These are phyloP conservation scores for Cenococcum geophilum DNA, from an alignment of 495 filamentous ascomycete species.

Conservation along the genomic window DNA sequence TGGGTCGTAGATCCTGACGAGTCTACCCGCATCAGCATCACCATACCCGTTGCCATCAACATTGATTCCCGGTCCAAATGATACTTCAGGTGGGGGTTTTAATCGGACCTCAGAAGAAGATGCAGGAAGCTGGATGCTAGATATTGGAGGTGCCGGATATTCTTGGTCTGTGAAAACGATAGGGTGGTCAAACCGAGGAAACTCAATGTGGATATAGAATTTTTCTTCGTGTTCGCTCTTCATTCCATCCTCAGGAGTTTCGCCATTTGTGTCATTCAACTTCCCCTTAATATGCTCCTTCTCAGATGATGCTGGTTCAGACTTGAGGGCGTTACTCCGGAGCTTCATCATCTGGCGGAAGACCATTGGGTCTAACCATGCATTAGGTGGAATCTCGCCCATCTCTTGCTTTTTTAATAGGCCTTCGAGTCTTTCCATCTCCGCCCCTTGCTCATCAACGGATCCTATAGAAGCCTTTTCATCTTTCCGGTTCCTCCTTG, in stretches of 20 bases:
- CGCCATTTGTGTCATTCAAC: slow-evolving; percentile 18
- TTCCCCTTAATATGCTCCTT: slow-evolving; percentile 7
- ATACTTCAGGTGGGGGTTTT: slow-evolving; percentile 75
- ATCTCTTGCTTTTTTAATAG: slow-evolving; percentile 97
- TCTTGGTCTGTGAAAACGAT: slow-evolving; percentile 92
- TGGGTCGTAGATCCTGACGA: slow-evolving; percentile 87
- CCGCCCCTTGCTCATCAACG: slow-evolving; percentile 55
- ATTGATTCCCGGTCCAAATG: slow-evolving; percentile 76
- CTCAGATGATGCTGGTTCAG: slow-evolving; percentile 15
- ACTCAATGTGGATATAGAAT: slow-evolving; percentile 78
- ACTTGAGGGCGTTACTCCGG: slow-evolving; percentile 23
- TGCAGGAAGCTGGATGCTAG: slow-evolving; percentile 53
- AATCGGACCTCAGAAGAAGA: slow-evolving; percentile 60
- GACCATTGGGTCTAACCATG: slow-evolving; percentile 92
- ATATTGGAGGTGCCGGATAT: slow-evolving; percentile 77
- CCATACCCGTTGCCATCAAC: slow-evolving; percentile 49
- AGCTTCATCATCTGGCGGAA: slow-evolving; percentile 76
- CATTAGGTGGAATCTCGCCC: slow-evolving; percentile 83
- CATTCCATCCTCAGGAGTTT: slow-evolving; percentile 32
- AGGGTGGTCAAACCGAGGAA: slow-evolving; percentile 92
- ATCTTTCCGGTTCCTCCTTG: slow-evolving; percentile 47
- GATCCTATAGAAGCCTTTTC: slow-evolving; percentile 34
- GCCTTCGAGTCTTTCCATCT: slow-evolving; percentile 75
- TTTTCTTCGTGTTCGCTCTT: slow-evolving; percentile 50
- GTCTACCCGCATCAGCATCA: slow-evolving; percentile 48